Evolutionary conservation across 2,329 filamentous ascomycete genomes (phyloP), one percentile per base, ranked within the genome.

Genomic region (Pseudopyrenochaeta lycopersici): DNA sequence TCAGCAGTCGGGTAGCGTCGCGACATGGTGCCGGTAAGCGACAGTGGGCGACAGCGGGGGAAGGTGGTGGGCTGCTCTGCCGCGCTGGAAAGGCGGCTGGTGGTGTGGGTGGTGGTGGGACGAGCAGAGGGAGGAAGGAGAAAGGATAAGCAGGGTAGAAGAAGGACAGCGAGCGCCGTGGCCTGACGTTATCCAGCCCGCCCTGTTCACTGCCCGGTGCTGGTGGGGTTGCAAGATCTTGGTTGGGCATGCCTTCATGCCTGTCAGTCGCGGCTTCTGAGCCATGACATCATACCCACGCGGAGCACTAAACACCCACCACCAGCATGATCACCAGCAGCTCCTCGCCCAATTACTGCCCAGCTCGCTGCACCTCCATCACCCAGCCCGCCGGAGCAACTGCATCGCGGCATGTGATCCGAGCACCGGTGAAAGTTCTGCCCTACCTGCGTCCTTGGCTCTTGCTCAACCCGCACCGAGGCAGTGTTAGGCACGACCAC

Each of bases 1-100:
- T 81, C 78, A 51, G 79, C 75, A 30, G 77, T 76, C 30, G 76
- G 77, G 60, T 80, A 80, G 67, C 76, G 73, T 51, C 79, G 78
- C 59, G 78, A 78, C 78, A 80, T 79, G 62, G 66, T 54, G 56
- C 50, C 50, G 52, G 58, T 46, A 52, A 55, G 54, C 52, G 60
- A 49, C 52, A 35, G 54, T 46, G 42, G 47, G 51, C 36, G 52
- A 40, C 44, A 38, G 42, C 23, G 45, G 44, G 49, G 46, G 20
- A 15, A 42, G 30, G 21, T 30, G 54, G 49, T 18, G 62, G 52
- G 57, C 39, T 53, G 58, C 49, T 50, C 41, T 39, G 60, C 54
- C 49, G 52, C 45, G 36, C 43, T 48, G 53, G 43, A 40, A 30
- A 29, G 50, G 54, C 39, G 45, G 47, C 27, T 39, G 55, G 54